phyloP scores from a whole-genome alignment of 2,329 filamentous ascomycete species.

The Huntiella savannae region DNA sequence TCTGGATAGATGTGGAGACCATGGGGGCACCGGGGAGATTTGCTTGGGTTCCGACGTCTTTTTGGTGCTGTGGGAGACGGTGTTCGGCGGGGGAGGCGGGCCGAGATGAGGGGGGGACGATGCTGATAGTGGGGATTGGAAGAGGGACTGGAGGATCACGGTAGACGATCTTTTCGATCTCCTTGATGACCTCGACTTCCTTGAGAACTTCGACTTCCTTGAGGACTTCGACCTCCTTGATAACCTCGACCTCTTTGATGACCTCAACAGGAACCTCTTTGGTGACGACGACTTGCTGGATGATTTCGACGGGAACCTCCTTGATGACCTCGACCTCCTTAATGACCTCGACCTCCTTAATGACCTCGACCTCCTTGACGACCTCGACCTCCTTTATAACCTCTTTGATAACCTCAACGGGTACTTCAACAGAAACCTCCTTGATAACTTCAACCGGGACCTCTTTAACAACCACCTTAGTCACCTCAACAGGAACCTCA shows the following conservation, averaged over 20 bases:
- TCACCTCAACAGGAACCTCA: background rate
- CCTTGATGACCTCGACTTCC: background rate
- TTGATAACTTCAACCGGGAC: conserved; percentile 13
- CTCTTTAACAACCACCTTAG: conserved; percentile 27
- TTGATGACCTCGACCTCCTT: conserved; percentile 13
- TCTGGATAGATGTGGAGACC: conserved; percentile 40
- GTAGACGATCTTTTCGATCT: conserved; percentile 17
- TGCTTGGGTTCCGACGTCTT: conserved; percentile 73
- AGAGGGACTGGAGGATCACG: conserved; percentile 17
- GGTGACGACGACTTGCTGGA: background rate
- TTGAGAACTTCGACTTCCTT: conserved; percentile 13
- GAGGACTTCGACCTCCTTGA: conserved; percentile 12
- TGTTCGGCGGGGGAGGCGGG: conserved; percentile 62
- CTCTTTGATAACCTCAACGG: background rate
- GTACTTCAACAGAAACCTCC: conserved; percentile 12
- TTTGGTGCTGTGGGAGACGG: conserved; percentile 61
- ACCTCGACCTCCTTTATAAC: background rate
- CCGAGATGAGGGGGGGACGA: conserved; percentile 71
- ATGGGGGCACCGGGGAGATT: conserved; percentile 20
- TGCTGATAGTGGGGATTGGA: conserved; percentile 67
- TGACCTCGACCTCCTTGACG: background rate
- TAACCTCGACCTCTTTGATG: conserved; percentile 10
- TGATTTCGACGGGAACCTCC: conserved; percentile 11
- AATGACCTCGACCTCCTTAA: conserved; percentile 13
- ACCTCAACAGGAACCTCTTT: background rate